Evolutionary conservation across 2,329 filamentous ascomycete species (phyloP), one percentile per base, ranked within the genome.

Genomic region (Pseudogymnoascus sp.): DNA sequence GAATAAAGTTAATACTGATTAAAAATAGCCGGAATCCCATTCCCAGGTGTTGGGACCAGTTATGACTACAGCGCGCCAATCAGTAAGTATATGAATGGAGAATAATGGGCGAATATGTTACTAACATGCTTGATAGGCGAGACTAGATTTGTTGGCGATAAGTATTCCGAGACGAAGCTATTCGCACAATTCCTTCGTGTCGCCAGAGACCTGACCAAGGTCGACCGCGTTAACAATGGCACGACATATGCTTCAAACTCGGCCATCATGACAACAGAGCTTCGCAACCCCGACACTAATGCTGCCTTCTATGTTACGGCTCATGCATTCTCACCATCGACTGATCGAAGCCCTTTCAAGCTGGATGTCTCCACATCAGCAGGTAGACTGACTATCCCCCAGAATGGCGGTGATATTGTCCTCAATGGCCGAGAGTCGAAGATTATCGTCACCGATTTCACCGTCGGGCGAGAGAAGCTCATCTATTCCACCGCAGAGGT

Each of bases 1-100:
- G 28, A 12, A 5, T 18, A 16, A 14, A 12, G 10, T 56, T 56
- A 8, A 16, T 36, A 36, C 50, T 56, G 50, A 56, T 8, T n/a
- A 4, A 18, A 61, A 56, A 53, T 59, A 66, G 85, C 84, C 4
- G 81, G 80, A 59, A 74, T 85, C 31, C 81, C 83, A 11, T 79
- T 80, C 3, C 83, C 85, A 0, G 80, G 83, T 0, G 83, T 84
- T 31, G 83, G 80, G 1, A 83, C 81, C 2, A 85, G 82, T 34
- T 88, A 88, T 67, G 85, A 88, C 70, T 88, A 88, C 70, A 84
- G 81, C 4, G 81, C 83, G 3, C 84, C 85, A 0, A 84, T 88
- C 14, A 66, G 67, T 68, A 18, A 50, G 63, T 59, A 21, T 11
- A n/a, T 46, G 31, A 23, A 56, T 21, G n/a, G 10, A 34, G 14